Percentiles rank a stretch among this genome's conserved stretches.
Conservation (phyloP, 83 land plant genomes). For the Isoetes engelmannii region DNA sequence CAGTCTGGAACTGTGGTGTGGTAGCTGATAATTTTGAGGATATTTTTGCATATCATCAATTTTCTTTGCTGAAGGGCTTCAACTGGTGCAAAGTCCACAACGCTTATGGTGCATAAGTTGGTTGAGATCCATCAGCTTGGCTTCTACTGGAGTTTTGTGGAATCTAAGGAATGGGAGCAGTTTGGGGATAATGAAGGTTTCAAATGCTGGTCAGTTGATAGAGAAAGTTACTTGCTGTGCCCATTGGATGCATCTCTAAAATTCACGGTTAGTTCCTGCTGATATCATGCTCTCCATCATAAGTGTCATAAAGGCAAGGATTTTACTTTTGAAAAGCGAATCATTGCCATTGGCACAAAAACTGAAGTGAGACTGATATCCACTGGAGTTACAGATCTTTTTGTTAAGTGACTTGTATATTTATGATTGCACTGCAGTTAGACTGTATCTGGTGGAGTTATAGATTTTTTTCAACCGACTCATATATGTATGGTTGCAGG, state of each 20-base stretch:
- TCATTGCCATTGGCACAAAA: too few species aligned
- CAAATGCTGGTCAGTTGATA: too few species aligned
- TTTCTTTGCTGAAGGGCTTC: constrained; percentile 1
- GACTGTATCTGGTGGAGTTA: background rate
- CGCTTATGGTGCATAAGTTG: constrained; percentile 26
- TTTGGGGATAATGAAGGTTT: background rate
- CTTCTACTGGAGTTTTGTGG: constrained; percentile 28
- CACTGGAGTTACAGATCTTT: too few species aligned
- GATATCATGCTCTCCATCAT: background rate
- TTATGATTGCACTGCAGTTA: too few species aligned
- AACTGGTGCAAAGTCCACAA: constrained; percentile 18
- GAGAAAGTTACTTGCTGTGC: too few species aligned
- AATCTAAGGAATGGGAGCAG: background rate
- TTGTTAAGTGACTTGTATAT: too few species aligned
- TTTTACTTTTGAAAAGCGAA: too few species aligned
- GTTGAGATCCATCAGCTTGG: constrained; percentile 28
- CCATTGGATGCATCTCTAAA: constrained; percentile 5
- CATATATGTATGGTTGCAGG: constrained; percentile 15
- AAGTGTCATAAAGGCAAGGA: too few species aligned
- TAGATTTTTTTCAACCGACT: background rate
- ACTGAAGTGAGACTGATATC: too few species aligned
- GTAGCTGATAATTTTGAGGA: too few species aligned
- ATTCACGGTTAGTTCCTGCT: constrained; percentile 2
- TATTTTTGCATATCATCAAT: background rate
- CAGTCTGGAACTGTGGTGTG: too few species aligned